These are phyloP conservation scores for Phialemonium atrogriseum DNA, from an alignment of 2,329 filamentous ascomycete genomes.

Conservation along the genomic window DNA sequence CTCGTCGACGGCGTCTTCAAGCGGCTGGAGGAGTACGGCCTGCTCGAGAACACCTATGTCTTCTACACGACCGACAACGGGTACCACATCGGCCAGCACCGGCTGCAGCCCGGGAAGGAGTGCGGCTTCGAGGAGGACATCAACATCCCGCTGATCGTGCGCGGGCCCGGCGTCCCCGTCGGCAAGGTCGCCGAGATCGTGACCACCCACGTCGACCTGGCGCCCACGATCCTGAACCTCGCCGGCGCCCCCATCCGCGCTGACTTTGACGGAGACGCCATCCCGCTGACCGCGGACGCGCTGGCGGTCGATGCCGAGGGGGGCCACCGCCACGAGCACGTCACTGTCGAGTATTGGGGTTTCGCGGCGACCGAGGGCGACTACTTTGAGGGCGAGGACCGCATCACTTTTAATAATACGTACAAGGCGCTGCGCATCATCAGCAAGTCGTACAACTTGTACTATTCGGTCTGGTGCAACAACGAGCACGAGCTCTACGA, in stretches of 20 bases:
- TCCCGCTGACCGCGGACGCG: constrained; percentile 26
- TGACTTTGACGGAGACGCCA: constrained; percentile 50
- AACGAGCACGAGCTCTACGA: constrained; percentile 57
- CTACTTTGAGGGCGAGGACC: constrained; percentile 6
- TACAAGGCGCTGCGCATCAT: constrained; percentile 48
- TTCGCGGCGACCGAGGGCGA: constrained; percentile 28
- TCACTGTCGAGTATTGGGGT: constrained; percentile 52
- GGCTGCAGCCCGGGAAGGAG: constrained; percentile 48
- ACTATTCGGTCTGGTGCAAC: constrained; percentile 59
- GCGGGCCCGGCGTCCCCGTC: constrained; percentile 45
- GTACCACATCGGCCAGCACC: constrained; percentile 51
- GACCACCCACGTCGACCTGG: constrained; percentile 56
- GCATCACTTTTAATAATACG: constrained; percentile 20
- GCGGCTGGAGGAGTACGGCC: constrained; percentile 14
- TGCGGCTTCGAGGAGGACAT: constrained; percentile 52
- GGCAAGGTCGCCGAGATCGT: constrained; percentile 34
- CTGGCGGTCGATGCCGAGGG: constrained; percentile 11
- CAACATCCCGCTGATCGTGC: constrained; percentile 49
- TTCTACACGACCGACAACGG: constrained; percentile 53
- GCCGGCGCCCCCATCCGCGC: constrained; percentile 30
- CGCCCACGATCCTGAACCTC: constrained; percentile 47
- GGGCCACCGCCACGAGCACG: constrained; percentile 43
- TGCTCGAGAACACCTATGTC: constrained; percentile 53
- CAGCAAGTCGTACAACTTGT: constrained; percentile 42
- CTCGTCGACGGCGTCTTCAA: constrained; percentile 29